A percentile compares a stretch with the other conserved stretches of the same genome.
Conservation (phyloP, 1,139 yeast species). For the Kluyveromyces sp. region DNA sequence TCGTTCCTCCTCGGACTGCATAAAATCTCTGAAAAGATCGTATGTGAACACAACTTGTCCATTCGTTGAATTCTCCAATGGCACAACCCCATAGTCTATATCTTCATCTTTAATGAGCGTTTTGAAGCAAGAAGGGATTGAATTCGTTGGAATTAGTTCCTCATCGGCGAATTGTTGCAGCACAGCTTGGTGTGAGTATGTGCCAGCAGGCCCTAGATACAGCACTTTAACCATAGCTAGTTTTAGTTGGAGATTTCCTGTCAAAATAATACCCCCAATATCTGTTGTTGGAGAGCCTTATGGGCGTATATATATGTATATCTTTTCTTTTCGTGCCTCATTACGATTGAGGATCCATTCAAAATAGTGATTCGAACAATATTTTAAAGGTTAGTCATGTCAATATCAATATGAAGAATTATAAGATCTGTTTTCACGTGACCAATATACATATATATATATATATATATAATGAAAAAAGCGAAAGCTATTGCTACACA, state of each 20-base stretch:
- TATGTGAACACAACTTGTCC: constrained; percentile 87
- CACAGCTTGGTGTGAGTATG: constrained; percentile 90
- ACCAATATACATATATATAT: neutral
- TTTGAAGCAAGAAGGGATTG: constrained; percentile 61
- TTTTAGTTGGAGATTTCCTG: too few species aligned
- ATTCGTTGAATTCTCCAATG: constrained; percentile 89
- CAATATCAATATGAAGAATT: neutral
- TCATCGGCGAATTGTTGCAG: constrained; percentile 56
- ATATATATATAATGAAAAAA: constrained; percentile 2
- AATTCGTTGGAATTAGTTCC: constrained; percentile 30
- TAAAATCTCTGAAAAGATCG: constrained; percentile 70
- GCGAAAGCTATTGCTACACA: too few species aligned
- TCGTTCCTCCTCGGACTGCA: constrained; percentile 23
- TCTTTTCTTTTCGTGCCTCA: too few species aligned
- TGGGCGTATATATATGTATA: too few species aligned
- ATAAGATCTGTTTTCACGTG: neutral
- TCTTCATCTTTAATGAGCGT: constrained; percentile 35
- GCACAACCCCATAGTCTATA: constrained; percentile 74
- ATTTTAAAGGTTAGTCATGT: too few species aligned
- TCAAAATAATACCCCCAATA: too few species aligned
- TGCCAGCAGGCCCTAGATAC: constrained; percentile 82
- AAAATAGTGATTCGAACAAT: too few species aligned
- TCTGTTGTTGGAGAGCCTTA: neutral
- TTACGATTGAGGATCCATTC: too few species aligned
- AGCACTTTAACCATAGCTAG: constrained; percentile 38